Evolutionary conservation across 768 basidiomycete genomes (phyloP).

Genomic region (Termitomyces sp.): DNA sequence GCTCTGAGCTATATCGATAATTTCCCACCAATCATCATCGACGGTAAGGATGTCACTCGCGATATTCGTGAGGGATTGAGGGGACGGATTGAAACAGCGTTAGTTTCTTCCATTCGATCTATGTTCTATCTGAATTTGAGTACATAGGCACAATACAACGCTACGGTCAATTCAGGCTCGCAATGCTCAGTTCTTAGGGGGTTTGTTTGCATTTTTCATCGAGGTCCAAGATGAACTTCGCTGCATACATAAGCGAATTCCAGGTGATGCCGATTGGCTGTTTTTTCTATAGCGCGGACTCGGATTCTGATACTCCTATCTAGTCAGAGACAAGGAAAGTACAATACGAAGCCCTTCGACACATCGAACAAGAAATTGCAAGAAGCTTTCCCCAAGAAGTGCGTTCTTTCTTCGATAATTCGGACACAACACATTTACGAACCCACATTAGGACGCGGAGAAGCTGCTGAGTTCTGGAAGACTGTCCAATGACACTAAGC

Average conservation of each 20-base stretch:
- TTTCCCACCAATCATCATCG: not conserved
- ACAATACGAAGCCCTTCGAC: not conserved
- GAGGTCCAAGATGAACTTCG: not conserved
- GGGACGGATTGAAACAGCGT: not conserved
- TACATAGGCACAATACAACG: not conserved
- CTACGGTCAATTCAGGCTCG: not conserved
- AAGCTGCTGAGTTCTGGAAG: not conserved
- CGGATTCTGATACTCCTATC: not conserved
- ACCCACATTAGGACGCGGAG: not conserved
- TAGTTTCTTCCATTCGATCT: not conserved
- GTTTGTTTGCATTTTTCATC: not conserved
- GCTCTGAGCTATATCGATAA: not conserved
- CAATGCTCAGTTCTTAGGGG: not conserved
- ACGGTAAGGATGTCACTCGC: not conserved
- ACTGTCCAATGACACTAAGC: not conserved
- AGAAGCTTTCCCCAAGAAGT: not conserved
- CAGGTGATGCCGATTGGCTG: not conserved
- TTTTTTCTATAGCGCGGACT: too few species aligned
- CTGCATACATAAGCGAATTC: not conserved
- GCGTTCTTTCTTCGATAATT: not conserved
- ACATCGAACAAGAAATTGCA: not conserved
- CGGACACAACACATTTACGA: not conserved
- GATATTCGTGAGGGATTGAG: not conserved
- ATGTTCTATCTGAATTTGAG: not conserved
- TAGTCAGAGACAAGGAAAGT: not conserved